Base-by-base conservation (phyloP, 495 filamentous ascomycete species). In the Tuber indicum region DNA sequence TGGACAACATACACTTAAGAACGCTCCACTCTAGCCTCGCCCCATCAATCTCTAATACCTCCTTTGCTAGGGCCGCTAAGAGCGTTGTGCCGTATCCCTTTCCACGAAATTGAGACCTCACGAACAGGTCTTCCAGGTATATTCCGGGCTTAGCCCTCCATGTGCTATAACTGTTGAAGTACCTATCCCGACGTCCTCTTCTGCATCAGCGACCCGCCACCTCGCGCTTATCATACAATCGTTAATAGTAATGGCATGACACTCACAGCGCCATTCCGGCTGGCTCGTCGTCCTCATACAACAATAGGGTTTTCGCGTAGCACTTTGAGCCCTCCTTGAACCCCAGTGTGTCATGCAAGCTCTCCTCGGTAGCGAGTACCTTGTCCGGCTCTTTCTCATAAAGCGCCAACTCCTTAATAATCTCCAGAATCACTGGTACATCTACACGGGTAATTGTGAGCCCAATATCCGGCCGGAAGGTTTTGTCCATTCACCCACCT, bases 121-220 rank as follows among this genome's bases (percentile, higher is more conserved):
- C 93, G 81, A 92, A 98, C 16, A 99, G 86, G 83, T 99, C 96
- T 83, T 99, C 96, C 19, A 99, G 91, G 82, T 96, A 97, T 79
- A 99, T 94, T 1, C 96, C 96, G 2, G 96, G 91, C 16, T 88
- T 88, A 6, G 91, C 89, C 52, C 91, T 89, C 96, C 96, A 98
- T 8, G 96, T 98, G 75, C 89, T 89, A 83, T 92, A 93, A 83
- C 90, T 92, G 83, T 88, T 87, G 87, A 91, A 93, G 86, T 89
- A 92, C 16, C 92, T 85, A 0, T 66, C 12, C 17, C 58, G 6
- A 66, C 19, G 89, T 41, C 91, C 86, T 91, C 86, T 91, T 88
- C 73, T 88, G 89, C 7, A 89, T 89, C 17, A 72, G 26, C 23
- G 32, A 69, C 17, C 4, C 23, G 26, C 36, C 19, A 43, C 36